These are phyloP conservation scores for Quercus lobata DNA, from an alignment of 331 rosid species.

Conservation along the genomic window DNA sequence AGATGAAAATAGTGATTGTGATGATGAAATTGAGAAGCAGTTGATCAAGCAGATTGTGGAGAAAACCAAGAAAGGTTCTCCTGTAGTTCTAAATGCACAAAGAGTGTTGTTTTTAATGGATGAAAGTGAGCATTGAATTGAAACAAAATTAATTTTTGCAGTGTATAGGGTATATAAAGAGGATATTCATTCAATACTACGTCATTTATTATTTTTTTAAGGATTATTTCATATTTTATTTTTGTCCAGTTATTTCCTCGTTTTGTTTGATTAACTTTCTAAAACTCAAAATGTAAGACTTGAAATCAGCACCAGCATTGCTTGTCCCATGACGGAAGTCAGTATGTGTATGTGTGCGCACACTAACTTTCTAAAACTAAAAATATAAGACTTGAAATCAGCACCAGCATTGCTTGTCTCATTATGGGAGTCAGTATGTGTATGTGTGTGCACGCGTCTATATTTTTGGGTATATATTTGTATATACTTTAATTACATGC, in stretches of 20 bases:
- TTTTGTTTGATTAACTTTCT: neutral
- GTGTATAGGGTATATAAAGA: neutral
- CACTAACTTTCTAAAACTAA: neutral
- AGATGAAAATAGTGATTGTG: slow-evolving; percentile 48
- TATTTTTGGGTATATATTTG: too few species aligned
- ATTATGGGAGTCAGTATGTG: too few species aligned
- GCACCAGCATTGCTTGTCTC: too few species aligned
- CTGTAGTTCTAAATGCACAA: slow-evolving; percentile 61
- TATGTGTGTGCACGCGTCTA: too few species aligned
- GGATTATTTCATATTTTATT: neutral
- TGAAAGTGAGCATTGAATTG: slow-evolving; percentile 30
- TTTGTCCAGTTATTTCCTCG: neutral
- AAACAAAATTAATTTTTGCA: slow-evolving; percentile 10
- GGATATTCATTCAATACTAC: neutral
- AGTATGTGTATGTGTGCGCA: too few species aligned
- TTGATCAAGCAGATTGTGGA: slow-evolving; percentile 77
- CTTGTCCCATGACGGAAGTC: too few species aligned
- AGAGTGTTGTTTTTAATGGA: slow-evolving; percentile 51
- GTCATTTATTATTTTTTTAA: neutral
- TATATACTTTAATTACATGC: too few species aligned
- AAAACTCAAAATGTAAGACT: too few species aligned
- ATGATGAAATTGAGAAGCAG: slow-evolving; percentile 59
- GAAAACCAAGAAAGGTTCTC: slow-evolving; percentile 78
- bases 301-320: too few species aligned
- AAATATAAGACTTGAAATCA: too few species aligned